Evolutionary conservation across 768 basidiomycete genomes (phyloP).

Genomic region (Boletus rubescentipes): DNA sequence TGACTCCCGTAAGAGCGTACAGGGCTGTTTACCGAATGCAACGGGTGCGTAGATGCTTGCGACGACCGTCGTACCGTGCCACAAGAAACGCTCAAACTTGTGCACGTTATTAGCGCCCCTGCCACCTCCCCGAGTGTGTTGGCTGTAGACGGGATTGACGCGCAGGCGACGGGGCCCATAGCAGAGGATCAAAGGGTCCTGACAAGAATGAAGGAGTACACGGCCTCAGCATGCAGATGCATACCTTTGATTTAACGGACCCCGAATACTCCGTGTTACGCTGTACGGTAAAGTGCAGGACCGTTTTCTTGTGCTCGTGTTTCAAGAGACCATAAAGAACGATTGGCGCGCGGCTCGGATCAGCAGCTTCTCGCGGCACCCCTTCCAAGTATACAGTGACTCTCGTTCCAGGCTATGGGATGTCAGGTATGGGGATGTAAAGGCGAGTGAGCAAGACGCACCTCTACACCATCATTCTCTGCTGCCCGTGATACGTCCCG

Average conservation of each 20-base stretch:
- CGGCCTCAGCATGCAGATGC: neutral
- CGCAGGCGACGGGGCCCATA: slow-evolving; percentile 84
- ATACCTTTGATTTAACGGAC: slow-evolving; percentile 88
- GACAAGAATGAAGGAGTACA: neutral
- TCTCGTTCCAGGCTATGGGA: slow-evolving; percentile 68
- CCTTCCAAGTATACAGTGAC: slow-evolving; percentile 76
- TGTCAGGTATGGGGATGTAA: neutral
- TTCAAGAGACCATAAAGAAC: slow-evolving; percentile 80
- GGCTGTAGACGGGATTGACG: slow-evolving; percentile 89
- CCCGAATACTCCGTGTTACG: slow-evolving; percentile 92
- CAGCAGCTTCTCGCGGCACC: slow-evolving; percentile 61
- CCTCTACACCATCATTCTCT: slow-evolving; percentile 71
- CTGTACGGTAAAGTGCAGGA: slow-evolving; percentile 89
- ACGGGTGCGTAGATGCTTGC: slow-evolving; percentile 90
- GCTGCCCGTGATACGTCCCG: slow-evolving; percentile 64
- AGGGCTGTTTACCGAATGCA: slow-evolving; percentile 76
- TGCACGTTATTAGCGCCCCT: slow-evolving; percentile 96
- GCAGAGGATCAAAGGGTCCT: slow-evolving; percentile 89
- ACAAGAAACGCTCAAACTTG: slow-evolving; percentile 90
- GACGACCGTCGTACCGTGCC: slow-evolving; percentile 77
- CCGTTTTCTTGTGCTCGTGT: slow-evolving; percentile 95
- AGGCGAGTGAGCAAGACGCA: slow-evolving; percentile 33
- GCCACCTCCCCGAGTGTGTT: slow-evolving; percentile 86
- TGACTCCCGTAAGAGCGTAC: slow-evolving; percentile 72
- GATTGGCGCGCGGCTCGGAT: slow-evolving; percentile 45